Conservation (phyloP, 169 alveolate genomes). For the Eimeria sp. region DNA sequence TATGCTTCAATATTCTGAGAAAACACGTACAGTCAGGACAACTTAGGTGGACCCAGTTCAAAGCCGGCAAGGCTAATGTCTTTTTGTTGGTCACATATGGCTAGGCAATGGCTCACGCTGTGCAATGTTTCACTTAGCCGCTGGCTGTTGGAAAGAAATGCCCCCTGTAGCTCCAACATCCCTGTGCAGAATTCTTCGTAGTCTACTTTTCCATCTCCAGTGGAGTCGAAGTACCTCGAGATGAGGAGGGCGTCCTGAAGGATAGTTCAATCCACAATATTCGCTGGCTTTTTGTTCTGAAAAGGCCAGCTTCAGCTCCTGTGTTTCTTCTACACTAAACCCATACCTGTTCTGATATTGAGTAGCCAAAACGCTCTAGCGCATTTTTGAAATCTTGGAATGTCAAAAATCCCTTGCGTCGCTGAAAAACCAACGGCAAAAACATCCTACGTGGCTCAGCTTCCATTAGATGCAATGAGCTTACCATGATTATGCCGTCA, state of each 20-base stretch:
- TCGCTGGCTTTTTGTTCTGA: neutral
- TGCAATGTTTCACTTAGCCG: conserved; percentile 9
- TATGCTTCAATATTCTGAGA: conserved; percentile 11
- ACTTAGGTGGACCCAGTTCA: neutral
- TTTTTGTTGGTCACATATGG: neutral
- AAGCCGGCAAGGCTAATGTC: too few species aligned
- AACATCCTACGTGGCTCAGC: neutral
- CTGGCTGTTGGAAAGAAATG: conserved; percentile 23
- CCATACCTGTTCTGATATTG: conserved; percentile 47
- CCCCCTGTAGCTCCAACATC: conserved; percentile 39
- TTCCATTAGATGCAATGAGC: neutral
- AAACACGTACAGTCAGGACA: neutral
- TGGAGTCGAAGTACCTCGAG: conserved; percentile 40
- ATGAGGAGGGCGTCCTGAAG: conserved; percentile 44
- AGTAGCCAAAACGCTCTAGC: conserved; percentile 44
- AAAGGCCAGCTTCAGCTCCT: neutral
- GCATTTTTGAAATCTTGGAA: conserved; percentile 31
- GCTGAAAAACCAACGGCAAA: neutral
- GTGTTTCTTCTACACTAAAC: neutral
- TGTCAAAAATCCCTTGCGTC: conserved; percentile 22
- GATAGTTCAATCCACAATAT: neutral
- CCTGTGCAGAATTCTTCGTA: conserved; percentile 61
- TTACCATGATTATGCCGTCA: neutral
- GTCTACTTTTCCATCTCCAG: conserved; percentile 64
- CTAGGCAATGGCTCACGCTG: conserved; percentile 37